phyloP scores from a whole-genome alignment of 441 rosid species.

The Daphne laureola region DNA sequence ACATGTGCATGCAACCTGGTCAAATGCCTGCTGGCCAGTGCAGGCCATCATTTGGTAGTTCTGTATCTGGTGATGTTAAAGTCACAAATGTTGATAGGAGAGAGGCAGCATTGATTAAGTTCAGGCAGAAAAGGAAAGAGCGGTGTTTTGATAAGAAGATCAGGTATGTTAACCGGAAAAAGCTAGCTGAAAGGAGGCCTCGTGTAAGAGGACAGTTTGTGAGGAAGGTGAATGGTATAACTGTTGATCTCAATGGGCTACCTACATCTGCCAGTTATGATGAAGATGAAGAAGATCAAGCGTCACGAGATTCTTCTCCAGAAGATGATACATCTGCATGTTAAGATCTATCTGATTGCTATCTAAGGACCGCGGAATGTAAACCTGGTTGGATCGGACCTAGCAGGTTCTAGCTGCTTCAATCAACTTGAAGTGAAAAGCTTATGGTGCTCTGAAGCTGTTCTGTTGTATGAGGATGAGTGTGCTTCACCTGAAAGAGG shows the following conservation, averaged over 20 bases:
- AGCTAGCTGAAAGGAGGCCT: conserved; percentile 95
- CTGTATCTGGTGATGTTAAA: conserved; percentile 43
- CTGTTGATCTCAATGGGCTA: conserved; percentile 79
- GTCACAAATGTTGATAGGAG: conserved; percentile 64
- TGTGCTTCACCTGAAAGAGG: too few relatives aligned
- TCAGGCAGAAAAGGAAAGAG: conserved; percentile 88
- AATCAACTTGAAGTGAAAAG: too few relatives aligned
- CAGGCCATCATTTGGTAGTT: conserved; percentile 58
- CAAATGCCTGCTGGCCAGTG: conserved; percentile 47
- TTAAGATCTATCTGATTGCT: conserved; percentile 10
- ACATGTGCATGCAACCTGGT: conserved; percentile 57
- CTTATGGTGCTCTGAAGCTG: too few relatives aligned
- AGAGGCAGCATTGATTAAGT: conserved; percentile 84
- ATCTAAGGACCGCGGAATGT: not conserved
- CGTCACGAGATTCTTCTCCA: conserved; percentile 57
- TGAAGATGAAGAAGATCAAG: conserved; percentile 70
- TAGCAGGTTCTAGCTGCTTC: too few relatives aligned
- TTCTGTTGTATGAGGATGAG: too few relatives aligned
- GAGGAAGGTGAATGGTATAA: conserved; percentile 72
- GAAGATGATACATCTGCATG: conserved; percentile 47
- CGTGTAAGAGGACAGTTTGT: conserved; percentile 97
- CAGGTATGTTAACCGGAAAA: conserved; percentile 81
- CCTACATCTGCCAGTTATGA: conserved; percentile 59
- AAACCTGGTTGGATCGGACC: not conserved
- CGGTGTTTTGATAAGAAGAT: conserved; percentile 95